phyloP scores from a whole-genome alignment of 305 asterid genomes.

The Coffea humblotiana region DNA sequence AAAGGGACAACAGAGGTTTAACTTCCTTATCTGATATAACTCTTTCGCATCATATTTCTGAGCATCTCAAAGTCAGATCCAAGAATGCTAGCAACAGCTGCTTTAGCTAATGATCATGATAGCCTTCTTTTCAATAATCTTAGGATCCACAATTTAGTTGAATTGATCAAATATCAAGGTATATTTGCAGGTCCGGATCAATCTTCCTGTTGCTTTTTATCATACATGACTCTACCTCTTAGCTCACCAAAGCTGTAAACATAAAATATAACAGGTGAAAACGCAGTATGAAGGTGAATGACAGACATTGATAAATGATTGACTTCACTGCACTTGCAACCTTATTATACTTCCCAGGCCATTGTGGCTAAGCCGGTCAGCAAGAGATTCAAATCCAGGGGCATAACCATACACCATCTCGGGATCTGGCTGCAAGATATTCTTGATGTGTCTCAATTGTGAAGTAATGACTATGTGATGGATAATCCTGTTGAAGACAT shows the following conservation, averaged over 20 bases:
- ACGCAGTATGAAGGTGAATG: conserved; percentile 15
- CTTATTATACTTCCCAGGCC: conserved; percentile 1
- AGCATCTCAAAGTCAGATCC: too few relatives aligned
- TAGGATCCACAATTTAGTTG: neutral
- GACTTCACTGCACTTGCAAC: conserved; percentile 14
- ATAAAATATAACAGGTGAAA: conserved; percentile 10
- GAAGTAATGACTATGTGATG: conserved; percentile 9
- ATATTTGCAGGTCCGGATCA: too few relatives aligned
- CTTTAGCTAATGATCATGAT: neutral
- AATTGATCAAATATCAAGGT: neutral
- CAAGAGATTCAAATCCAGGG: neutral
- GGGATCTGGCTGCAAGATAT: conserved; percentile 8
- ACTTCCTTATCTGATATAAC: neutral
- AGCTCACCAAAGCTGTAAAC: neutral
- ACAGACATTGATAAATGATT: conserved; percentile 3
- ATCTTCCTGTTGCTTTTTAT: too few relatives aligned
- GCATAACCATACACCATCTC: conserved; percentile 11
- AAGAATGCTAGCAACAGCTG: too few relatives aligned
- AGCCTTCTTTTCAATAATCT: neutral
- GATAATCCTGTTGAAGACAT: neutral
- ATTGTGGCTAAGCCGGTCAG: neutral
- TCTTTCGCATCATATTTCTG: neutral
- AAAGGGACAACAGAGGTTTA: too few relatives aligned
- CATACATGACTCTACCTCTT: neutral
- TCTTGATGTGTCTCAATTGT: conserved; percentile 15